Percentiles rank a stretch among this genome's conserved stretches.
These are phyloP conservation scores for Sanguinoderma infundibulare DNA, from an alignment of 1,284 basidiomycete genomes.

Conservation along the genomic window DNA sequence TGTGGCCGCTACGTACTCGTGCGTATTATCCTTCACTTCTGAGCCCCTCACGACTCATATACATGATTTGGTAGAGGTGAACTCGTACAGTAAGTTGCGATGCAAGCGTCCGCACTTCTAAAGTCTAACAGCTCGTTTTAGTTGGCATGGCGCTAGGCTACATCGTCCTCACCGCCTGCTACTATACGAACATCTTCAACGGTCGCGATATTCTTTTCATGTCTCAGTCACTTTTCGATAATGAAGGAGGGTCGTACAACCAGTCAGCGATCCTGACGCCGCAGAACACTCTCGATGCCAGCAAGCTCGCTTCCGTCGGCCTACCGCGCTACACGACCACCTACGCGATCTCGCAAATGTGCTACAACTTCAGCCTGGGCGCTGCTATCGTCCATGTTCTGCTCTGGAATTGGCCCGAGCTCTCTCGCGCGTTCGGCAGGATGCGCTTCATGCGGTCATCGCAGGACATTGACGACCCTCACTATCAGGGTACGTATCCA, in stretches of 20 bases:
- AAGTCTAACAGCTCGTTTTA: slow-evolving; percentile 13
- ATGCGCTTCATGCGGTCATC: slow-evolving; percentile 44
- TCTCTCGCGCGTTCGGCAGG: slow-evolving; percentile 46
- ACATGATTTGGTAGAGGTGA: slow-evolving; percentile 37
- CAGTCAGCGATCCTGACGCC: slow-evolving; percentile 49
- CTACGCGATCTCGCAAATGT: slow-evolving; percentile 52
- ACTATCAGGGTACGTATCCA: slow-evolving; percentile 42
- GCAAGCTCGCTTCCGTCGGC: slow-evolving; percentile 44
- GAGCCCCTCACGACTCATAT: slow-evolving; percentile 1
- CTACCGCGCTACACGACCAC: slow-evolving; percentile 55
- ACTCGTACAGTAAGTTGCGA: slow-evolving; percentile 42
- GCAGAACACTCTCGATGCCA: slow-evolving; percentile 44
- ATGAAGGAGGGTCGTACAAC: slow-evolving; percentile 48
- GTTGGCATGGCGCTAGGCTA: slow-evolving; percentile 56
- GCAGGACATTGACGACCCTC: slow-evolving; percentile 51
- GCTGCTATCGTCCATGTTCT: slow-evolving; percentile 53
- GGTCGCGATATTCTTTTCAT: slow-evolving; percentile 52
- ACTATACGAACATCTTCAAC: slow-evolving; percentile 55
- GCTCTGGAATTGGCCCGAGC: slow-evolving; percentile 56
- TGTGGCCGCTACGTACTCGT: slow-evolving; percentile 56
- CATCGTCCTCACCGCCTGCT: slow-evolving; percentile 48
- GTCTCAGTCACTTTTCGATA: slow-evolving; percentile 51
- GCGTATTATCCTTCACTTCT: slow-evolving; percentile 20
- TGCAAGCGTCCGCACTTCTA: neutral
- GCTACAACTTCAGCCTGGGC: slow-evolving; percentile 54